phyloP scores from a whole-genome alignment of 163 green algal genomes.

The Volvox carteri region DNA sequence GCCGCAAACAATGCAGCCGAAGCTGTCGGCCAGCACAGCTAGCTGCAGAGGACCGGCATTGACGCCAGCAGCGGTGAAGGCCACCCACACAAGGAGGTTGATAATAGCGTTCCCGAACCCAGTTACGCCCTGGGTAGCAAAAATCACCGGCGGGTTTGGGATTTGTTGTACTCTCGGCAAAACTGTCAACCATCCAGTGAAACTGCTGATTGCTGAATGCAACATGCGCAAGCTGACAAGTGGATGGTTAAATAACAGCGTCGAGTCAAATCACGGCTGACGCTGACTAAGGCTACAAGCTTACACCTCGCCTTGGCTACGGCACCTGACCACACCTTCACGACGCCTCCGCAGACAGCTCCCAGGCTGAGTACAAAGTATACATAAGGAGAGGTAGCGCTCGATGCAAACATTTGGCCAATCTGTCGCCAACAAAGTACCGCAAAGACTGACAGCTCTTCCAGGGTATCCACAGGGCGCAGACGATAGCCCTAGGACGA shows the following conservation, averaged over 20 bases:
- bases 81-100: conserved; percentile 64
- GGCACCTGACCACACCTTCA: conserved; percentile 2
- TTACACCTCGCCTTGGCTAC: background rate
- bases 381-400: background rate
- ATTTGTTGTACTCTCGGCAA: no score
- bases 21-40: conserved; percentile 58
- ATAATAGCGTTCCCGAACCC: conserved; percentile 70
- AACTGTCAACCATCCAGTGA: no score
- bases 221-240: no score
- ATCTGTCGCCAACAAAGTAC: no score
- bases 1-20: conserved; percentile 45
- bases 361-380: conserved; percentile 26
- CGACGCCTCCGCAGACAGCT: conserved; percentile 16
- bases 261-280: no score
- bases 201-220: no score
- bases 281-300: background rate
- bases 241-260: no score
- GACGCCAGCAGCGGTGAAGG: conserved; percentile 36
- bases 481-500: no score
- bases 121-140: conserved; percentile 59
- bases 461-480: no score
- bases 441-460: no score
- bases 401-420: background rate
- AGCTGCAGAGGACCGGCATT: conserved; percentile 29
- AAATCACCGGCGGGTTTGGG: background rate